Percentiles rank a stretch among this genome's conserved stretches.
phyloP scores from a whole-genome alignment of 148 eudicot genomes.

The Gaultheria prostrata region DNA sequence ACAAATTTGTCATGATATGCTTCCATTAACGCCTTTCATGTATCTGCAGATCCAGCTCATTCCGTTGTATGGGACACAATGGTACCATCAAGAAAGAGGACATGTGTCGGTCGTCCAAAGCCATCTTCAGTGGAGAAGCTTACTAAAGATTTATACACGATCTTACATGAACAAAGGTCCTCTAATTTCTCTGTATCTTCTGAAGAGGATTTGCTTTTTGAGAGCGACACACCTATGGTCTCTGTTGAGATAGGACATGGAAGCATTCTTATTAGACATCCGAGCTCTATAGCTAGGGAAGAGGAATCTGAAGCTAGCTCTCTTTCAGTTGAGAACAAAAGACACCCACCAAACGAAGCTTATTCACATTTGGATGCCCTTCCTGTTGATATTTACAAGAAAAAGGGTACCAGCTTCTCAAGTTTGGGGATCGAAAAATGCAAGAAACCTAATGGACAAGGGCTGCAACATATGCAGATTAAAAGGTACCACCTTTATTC shows the following conservation, averaged over 20 bases:
- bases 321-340: slow-evolving; percentile 77
- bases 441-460: slow-evolving; percentile 40
- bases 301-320: slow-evolving; percentile 99
- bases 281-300: slow-evolving; percentile 66
- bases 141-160: slow-evolving; percentile 78
- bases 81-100: slow-evolving; percentile 91
- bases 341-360: slow-evolving; percentile 35
- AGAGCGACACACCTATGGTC: slow-evolving; percentile 85
- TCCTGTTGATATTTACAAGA: slow-evolving; percentile 34
- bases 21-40: not conserved
- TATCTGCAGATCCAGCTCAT: slow-evolving; percentile 67
- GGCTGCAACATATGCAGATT: slow-evolving; percentile 40
- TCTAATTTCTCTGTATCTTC: slow-evolving; percentile 72
- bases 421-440: slow-evolving; percentile 30
- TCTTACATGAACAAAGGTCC: slow-evolving; percentile 75
- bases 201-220: slow-evolving; percentile 88
- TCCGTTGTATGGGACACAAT: slow-evolving; percentile 73
- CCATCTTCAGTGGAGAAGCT: slow-evolving; percentile 89
- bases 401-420: slow-evolving; percentile 28
- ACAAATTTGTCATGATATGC: not conserved
- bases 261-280: slow-evolving; percentile 91
- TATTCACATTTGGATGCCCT: slow-evolving; percentile 43
- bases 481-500: slow-evolving; percentile 45
- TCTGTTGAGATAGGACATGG: slow-evolving; percentile 99
- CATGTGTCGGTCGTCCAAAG: slow-evolving; percentile 68